Conservation (phyloP, 192 early-diverging fungal species). For the Helicostylum pulchrum region DNA sequence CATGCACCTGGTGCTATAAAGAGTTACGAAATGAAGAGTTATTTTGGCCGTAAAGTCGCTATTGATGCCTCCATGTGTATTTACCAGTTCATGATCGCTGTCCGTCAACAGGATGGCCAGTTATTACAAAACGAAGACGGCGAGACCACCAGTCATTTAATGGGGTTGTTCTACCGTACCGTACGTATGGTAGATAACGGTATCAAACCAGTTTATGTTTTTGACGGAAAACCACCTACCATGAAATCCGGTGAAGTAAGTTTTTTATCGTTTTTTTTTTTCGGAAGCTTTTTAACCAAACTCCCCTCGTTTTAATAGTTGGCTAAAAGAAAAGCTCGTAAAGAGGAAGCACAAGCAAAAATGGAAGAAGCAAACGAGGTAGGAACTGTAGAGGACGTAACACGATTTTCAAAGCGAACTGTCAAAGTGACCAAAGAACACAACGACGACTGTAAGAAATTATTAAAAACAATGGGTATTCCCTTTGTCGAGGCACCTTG, state of each 20-base stretch:
- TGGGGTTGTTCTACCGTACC: slow-evolving; percentile 96
- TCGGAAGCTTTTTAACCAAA: not conserved
- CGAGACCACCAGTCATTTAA: slow-evolving; percentile 94
- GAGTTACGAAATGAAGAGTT: slow-evolving; percentile 80
- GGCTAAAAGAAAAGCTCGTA: slow-evolving; percentile 67
- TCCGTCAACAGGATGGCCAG: slow-evolving; percentile 83
- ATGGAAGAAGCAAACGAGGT: slow-evolving; percentile 72
- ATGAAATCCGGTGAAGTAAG: slow-evolving; percentile 87
- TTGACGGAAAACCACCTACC: slow-evolving; percentile 95
- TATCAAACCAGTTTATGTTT: slow-evolving; percentile 95
- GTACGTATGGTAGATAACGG: slow-evolving; percentile 96
- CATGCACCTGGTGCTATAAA: slow-evolving; percentile 82
- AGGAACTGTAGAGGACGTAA: slow-evolving; percentile 72
- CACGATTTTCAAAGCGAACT: slow-evolving; percentile 83
- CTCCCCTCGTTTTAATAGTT: slow-evolving; percentile 42
- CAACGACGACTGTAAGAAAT: slow-evolving; percentile 85
- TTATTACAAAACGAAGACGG: slow-evolving; percentile 86
- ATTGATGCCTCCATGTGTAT: slow-evolving; percentile 97
- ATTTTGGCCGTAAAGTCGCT: slow-evolving; percentile 92
- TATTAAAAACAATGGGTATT: slow-evolving; percentile 91
- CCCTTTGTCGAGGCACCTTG: slow-evolving; percentile 92
- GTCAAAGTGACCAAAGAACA: slow-evolving; percentile 94
- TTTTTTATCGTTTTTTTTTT: not conserved
- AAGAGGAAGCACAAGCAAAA: slow-evolving; percentile 65
- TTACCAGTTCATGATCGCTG: slow-evolving; percentile 98